Evolutionary conservation across 371 early-diverging fungal genomes (phyloP).

Genomic region (Dinochytrium kinnereticum): DNA sequence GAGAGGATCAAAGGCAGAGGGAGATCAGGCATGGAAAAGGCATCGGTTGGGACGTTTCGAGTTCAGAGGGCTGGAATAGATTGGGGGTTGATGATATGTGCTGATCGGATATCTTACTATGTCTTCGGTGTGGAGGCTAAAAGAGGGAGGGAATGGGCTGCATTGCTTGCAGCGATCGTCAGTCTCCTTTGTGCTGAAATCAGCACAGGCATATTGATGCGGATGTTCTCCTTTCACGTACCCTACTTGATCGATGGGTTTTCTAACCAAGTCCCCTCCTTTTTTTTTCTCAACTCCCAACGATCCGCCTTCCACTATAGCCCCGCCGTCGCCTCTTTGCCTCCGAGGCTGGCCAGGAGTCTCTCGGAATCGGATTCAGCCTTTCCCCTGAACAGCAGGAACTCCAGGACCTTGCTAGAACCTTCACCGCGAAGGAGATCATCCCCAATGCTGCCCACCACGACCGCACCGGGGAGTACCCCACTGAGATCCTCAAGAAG

Average conservation of each 20-base stretch:
- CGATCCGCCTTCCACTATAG: background rate
- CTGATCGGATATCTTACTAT: too few relatives aligned
- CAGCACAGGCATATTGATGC: too few relatives aligned
- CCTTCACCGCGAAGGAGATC: conserved; percentile 90
- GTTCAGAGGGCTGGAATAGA: too few relatives aligned
- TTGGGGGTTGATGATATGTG: too few relatives aligned
- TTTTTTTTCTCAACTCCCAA: background rate
- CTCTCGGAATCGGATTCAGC: conserved; percentile 55
- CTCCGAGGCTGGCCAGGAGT: background rate
- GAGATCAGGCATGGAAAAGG: too few relatives aligned
- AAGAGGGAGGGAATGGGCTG: too few relatives aligned
- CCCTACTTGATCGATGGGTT: background rate
- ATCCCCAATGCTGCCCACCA: conserved; percentile 94
- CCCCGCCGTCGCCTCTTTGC: background rate
- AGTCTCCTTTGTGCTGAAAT: too few relatives aligned
- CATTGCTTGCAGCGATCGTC: too few relatives aligned
- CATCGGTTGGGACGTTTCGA: too few relatives aligned
- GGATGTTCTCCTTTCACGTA: background rate
- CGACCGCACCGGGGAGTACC: conserved; percentile 93
- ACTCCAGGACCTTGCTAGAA: conserved; percentile 90
- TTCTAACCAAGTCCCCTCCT: too few relatives aligned
- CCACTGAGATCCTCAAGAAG: conserved; percentile 87
- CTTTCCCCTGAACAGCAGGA: conserved; percentile 85
- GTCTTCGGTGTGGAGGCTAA: too few relatives aligned
- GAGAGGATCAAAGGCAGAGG: too few relatives aligned